phyloP scores from a whole-genome alignment of 805 yeast species.

The Hanseniaspora thailandica region DNA sequence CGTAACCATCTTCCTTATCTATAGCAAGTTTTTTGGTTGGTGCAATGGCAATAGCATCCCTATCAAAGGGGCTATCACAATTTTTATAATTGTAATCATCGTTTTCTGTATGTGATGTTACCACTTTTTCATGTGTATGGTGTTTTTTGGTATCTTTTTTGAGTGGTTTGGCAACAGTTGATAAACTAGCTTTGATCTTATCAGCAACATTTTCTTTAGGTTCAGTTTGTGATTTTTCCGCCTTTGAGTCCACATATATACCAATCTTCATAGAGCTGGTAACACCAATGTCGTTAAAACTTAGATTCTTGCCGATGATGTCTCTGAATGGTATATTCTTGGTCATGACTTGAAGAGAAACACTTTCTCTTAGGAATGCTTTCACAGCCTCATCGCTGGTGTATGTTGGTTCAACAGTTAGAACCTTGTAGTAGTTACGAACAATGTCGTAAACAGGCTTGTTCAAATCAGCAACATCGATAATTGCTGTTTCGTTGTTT shows the following conservation, averaged over 20 bases:
- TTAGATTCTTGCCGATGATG: background rate
- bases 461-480: background rate
- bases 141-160: background rate
- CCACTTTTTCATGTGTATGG: background rate
- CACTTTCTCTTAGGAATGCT: slow-evolving; percentile 1
- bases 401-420: background rate
- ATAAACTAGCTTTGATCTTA: background rate
- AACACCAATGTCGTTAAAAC: slow-evolving; percentile 5
- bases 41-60: slow-evolving; percentile 1
- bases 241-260: background rate
- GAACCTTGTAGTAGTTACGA: background rate
- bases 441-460: slow-evolving; percentile 2
- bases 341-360: slow-evolving; percentile 4
- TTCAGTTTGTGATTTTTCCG: background rate
- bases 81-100: background rate
- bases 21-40: slow-evolving; percentile 5
- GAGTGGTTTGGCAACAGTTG: background rate
- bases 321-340: slow-evolving; percentile 2
- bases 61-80: background rate
- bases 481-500: slow-evolving; percentile 3
- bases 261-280: slow-evolving; percentile 7
- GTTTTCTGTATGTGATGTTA: background rate
- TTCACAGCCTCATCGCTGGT: slow-evolving; percentile 1
- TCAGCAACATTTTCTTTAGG: background rate
- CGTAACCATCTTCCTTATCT: slow-evolving; percentile 28